Evolutionary conservation across 495 filamentous ascomycete species (phyloP).

Genomic region (Chaetomium tenue): DNA sequence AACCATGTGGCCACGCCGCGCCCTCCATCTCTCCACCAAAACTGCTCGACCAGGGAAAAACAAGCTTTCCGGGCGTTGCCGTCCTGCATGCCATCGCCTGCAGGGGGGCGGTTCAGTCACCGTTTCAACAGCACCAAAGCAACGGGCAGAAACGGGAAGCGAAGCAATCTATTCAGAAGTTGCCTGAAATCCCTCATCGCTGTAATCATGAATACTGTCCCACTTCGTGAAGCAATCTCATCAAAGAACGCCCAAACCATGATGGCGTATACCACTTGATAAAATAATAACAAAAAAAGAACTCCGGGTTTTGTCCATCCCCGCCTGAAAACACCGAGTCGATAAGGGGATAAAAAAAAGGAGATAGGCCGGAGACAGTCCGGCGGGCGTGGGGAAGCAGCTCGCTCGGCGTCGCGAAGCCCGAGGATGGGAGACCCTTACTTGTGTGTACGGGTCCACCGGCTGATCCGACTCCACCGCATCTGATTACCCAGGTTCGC

Average conservation of each 20-base stretch:
- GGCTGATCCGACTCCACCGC: not conserved
- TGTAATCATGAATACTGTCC: not conserved
- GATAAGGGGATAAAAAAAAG: slow-evolving; percentile 7
- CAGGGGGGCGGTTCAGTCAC: not conserved
- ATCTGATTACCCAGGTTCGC: slow-evolving; percentile 1
- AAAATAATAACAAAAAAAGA: not conserved
- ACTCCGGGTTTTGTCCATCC: not conserved
- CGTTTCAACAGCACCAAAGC: not conserved
- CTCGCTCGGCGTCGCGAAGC: not conserved
- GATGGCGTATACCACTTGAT: no score
- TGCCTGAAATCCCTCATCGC: not conserved
- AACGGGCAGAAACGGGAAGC: not conserved
- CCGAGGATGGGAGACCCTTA: not conserved
- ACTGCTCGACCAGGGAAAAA: not conserved
- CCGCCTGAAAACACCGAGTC: not conserved
- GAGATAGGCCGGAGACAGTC: not conserved
- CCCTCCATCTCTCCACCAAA: not conserved
- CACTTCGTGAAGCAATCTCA: not conserved
- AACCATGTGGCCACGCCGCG: not conserved
- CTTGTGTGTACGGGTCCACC: not conserved
- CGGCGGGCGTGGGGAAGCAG: not conserved
- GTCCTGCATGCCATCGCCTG: slow-evolving; percentile 13
- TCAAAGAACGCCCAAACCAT: not conserved
- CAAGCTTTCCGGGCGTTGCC: slow-evolving; percentile 11
- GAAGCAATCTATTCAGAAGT: not conserved